phyloP scores from a whole-genome alignment of 768 basidiomycete species.

The Pholiota molesta region DNA sequence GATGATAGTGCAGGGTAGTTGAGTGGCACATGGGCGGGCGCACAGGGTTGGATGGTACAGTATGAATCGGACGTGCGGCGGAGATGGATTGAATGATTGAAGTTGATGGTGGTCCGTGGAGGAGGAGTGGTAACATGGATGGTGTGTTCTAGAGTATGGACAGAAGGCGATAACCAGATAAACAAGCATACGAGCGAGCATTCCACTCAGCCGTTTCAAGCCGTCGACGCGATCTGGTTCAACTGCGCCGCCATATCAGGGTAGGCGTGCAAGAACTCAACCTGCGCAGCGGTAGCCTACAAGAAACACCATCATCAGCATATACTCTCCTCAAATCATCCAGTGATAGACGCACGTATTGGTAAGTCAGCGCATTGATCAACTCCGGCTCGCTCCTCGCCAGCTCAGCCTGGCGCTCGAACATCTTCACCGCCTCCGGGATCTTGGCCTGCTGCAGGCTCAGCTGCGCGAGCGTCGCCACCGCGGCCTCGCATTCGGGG shows the following conservation, averaged over 20 bases:
- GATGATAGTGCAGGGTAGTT: not conserved
- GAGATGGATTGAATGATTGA: not conserved
- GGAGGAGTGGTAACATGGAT: not conserved
- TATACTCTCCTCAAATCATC: slow-evolving; percentile 2
- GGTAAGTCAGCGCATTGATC: slow-evolving; percentile 72
- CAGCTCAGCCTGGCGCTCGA: slow-evolving; percentile 80
- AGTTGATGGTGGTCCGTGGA: no score
- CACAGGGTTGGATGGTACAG: not conserved
- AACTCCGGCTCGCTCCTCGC: slow-evolving; percentile 93
- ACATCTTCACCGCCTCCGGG: slow-evolving; percentile 83
- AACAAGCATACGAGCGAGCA: not conserved
- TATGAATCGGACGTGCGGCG: not conserved
- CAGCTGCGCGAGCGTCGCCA: slow-evolving; percentile 94
- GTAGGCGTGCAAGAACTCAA: slow-evolving; percentile 82
- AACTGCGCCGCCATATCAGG: slow-evolving; percentile 83
- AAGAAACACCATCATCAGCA: slow-evolving; percentile 11
- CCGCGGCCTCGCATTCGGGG: slow-evolving; percentile 93
- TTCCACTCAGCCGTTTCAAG: not conserved
- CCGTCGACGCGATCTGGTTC: slow-evolving; percentile 38
- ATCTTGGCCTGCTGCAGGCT: slow-evolving; percentile 90
- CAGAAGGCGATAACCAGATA: not conserved
- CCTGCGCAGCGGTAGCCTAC: slow-evolving; percentile 81
- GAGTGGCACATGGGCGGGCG: not conserved
- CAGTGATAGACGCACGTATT: slow-evolving; percentile 58
- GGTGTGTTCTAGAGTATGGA: no score